Evolutionary conservation across 164 flowering plant genomes (phyloP).

Genomic region (Magnolia changhungtana): DNA sequence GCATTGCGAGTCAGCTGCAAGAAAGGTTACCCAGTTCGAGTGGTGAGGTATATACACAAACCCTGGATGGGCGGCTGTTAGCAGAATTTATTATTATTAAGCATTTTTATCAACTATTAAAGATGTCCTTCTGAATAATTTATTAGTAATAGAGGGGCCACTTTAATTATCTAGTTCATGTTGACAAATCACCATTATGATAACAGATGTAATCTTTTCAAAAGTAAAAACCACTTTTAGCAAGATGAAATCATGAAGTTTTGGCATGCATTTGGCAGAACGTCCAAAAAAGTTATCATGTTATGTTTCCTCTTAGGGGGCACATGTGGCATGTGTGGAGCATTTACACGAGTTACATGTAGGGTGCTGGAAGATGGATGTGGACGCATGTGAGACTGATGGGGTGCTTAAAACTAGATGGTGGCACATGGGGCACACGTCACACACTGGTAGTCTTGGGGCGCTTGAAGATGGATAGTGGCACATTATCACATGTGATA

Average conservation of each 20-base stretch:
- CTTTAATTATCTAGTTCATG: neutral
- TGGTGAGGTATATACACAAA: slow-evolving; percentile 52
- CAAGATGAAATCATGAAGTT: neutral
- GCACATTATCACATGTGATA: too few relatives aligned
- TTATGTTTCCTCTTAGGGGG: neutral
- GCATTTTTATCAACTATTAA: too few relatives aligned
- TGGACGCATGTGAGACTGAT: too few relatives aligned
- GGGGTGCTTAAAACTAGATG: too few relatives aligned
- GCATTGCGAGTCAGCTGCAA: slow-evolving; percentile 67
- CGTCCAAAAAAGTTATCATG: neutral
- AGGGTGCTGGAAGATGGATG: too few relatives aligned
- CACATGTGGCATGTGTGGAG: neutral
- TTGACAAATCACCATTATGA: neutral
- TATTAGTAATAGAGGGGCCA: neutral
- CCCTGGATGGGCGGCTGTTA: neutral
- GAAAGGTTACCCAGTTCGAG: slow-evolving; percentile 88
- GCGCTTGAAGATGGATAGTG: too few relatives aligned
- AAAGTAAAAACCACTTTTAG: neutral
- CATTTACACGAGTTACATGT: too few relatives aligned
- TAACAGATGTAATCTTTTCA: neutral
- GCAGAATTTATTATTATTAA: neutral
- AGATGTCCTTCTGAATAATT: neutral
- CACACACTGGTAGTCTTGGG: too few relatives aligned
- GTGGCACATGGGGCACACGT: too few relatives aligned
- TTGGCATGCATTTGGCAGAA: neutral